Conservation (phyloP, 441 rosid genomes). For the Arabidopsis hybrid region DNA sequence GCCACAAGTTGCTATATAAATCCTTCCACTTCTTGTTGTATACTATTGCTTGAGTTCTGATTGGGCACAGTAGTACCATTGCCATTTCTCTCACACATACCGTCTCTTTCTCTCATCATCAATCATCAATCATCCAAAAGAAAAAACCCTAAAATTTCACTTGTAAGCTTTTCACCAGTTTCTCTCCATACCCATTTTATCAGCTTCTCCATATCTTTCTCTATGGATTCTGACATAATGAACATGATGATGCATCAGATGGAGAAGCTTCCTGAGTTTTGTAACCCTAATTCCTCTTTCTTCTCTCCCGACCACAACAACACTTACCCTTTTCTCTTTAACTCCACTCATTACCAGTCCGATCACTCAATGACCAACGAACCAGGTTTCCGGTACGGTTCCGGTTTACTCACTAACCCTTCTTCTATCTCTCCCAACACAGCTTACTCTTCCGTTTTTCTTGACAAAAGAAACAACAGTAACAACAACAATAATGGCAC, state of each 20-base stretch:
- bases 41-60: constrained; percentile 46
- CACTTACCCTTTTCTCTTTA: constrained; percentile 41
- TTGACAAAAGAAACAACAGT: constrained; percentile 58
- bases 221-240: constrained; percentile 63
- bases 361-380: constrained; percentile 45
- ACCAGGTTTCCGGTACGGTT: constrained; percentile 36
- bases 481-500: constrained; percentile 42
- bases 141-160: constrained; percentile 40
- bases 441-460: constrained; percentile 43
- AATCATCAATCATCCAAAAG: constrained; percentile 28
- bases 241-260: constrained; percentile 85
- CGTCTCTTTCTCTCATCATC: constrained; percentile 41
- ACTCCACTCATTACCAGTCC: constrained; percentile 50
- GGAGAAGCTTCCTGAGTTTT: constrained; percentile 76
- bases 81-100: constrained; percentile 39
- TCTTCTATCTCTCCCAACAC: constrained; percentile 45
- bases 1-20: constrained; percentile 70
- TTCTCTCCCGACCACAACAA: constrained; percentile 30
- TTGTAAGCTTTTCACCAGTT: constrained; percentile 36
- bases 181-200: constrained; percentile 36
- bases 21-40: constrained; percentile 46
- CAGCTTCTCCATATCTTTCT: constrained; percentile 54
- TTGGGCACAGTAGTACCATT: constrained; percentile 37
- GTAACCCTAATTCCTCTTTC: constrained; percentile 35
- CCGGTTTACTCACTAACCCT: constrained; percentile 44